These are phyloP conservation scores for Entomortierella chlamydospora DNA, from an alignment of 192 early-diverging fungal species.

Conservation along the genomic window DNA sequence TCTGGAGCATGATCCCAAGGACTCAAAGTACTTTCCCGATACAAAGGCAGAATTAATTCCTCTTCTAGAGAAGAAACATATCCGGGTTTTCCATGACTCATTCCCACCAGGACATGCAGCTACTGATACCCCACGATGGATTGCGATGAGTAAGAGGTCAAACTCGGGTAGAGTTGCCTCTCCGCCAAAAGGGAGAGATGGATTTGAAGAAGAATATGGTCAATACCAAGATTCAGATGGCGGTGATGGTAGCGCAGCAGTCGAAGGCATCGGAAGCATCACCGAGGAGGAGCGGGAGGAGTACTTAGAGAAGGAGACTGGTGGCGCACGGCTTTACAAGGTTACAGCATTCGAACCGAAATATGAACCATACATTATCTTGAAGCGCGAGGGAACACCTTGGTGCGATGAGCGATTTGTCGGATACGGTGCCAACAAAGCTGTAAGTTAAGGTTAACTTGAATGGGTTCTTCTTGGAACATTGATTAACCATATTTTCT, in stretches of 20 bases:
- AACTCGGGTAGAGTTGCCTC: background rate
- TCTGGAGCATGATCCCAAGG: constrained; percentile 61
- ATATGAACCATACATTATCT: constrained; percentile 71
- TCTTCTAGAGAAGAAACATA: constrained; percentile 56
- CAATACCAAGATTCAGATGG: background rate
- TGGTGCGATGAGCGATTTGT: constrained; percentile 73
- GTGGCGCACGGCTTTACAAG: constrained; percentile 58
- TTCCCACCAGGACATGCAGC: constrained; percentile 68
- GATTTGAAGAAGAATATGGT: constrained; percentile 11
- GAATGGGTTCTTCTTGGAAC: too few relatives aligned
- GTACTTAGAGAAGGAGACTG: constrained; percentile 45
- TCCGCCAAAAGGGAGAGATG: constrained; percentile 4
- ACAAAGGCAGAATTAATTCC: constrained; percentile 59
- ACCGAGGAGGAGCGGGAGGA: constrained; percentile 10
- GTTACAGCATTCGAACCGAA: constrained; percentile 65
- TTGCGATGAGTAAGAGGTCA: constrained; percentile 20
- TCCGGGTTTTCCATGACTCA: constrained; percentile 67
- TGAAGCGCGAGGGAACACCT: constrained; percentile 62
- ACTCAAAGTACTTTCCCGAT: constrained; percentile 63
- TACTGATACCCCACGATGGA: constrained; percentile 65
- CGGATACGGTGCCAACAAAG: constrained; percentile 73
- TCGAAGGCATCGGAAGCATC: background rate
- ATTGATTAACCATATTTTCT: too few relatives aligned
- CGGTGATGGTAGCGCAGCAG: background rate
- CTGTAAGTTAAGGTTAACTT: constrained; percentile 46